A percentile compares a stretch with the other conserved stretches of the same genome.
Evolutionary conservation across 2,329 filamentous ascomycete genomes (phyloP).

Genomic region (Phoma sp.): DNA sequence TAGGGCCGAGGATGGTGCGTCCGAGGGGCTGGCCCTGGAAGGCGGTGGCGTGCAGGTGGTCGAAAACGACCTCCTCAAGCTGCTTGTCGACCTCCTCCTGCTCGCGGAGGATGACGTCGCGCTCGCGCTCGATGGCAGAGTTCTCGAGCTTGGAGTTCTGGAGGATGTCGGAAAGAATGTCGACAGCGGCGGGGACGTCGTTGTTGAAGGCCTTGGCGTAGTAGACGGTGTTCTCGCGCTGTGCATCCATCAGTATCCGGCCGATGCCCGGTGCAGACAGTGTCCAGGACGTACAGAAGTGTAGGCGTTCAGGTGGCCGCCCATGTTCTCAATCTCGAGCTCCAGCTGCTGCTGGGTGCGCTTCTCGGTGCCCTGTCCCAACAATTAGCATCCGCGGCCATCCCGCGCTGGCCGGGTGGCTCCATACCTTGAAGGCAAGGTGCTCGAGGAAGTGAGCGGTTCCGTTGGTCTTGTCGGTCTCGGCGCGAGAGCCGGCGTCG

Average conservation of each 20-base stretch:
- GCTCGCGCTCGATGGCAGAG: constrained; percentile 92
- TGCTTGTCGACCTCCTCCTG: constrained; percentile 99
- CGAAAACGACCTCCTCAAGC: constrained; percentile 98
- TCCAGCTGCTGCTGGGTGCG: constrained; percentile 97
- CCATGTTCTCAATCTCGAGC: constrained; percentile 99
- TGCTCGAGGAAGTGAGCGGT: constrained; percentile 99
- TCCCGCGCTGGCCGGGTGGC: constrained; percentile 3
- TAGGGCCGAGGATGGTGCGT: constrained; percentile 95
- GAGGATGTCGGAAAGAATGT: constrained; percentile 98
- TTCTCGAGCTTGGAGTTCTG: constrained; percentile 99
- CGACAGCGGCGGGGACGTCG: constrained; percentile 94
- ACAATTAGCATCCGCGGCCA: constrained; percentile 34
- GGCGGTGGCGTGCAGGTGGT: constrained; percentile 97
- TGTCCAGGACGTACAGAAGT: constrained; percentile 77
- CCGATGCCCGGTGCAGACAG: constrained; percentile 6
- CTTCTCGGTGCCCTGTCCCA: constrained; percentile 81
- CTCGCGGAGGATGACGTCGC: constrained; percentile 97
- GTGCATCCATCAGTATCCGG: constrained; percentile 49
- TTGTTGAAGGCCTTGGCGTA: constrained; percentile 99
- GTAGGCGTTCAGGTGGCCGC: constrained; percentile 98
- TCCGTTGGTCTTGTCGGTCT: constrained; percentile 98
- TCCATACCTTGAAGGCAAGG: constrained; percentile 93
- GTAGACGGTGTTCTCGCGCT: constrained; percentile 99
- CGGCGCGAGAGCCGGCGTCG: constrained; percentile 95
- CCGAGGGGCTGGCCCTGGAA: constrained; percentile 96